Conservation (phyloP, 1,284 basidiomycete genomes). For the Trametes versicolor region DNA sequence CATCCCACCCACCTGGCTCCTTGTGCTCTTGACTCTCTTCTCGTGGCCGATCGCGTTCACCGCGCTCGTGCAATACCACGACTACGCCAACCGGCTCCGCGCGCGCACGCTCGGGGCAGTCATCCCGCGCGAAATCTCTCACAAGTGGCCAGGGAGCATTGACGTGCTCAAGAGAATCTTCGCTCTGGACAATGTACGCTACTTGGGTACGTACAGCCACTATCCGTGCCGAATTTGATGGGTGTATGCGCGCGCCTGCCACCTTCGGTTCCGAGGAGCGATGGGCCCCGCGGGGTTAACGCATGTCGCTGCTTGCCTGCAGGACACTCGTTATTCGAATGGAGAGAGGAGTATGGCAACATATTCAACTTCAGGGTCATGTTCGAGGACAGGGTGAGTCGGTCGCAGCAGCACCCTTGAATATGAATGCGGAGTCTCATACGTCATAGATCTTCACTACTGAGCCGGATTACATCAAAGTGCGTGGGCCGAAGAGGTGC, state of each 20-base stretch:
- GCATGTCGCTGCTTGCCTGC: neutral
- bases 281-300: too few species aligned
- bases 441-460: conserved; percentile 40
- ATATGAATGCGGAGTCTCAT: neutral
- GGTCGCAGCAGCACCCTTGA: neutral
- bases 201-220: conserved; percentile 31
- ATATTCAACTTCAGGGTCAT: conserved; percentile 36
- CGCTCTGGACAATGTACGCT: conserved; percentile 19
- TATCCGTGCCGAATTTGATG: neutral
- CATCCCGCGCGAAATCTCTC: conserved; percentile 31
- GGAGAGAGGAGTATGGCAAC: conserved; percentile 34
- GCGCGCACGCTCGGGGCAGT: conserved; percentile 37
- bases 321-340: conserved; percentile 33
- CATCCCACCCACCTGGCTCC: conserved; percentile 16
- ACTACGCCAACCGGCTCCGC: conserved; percentile 24
- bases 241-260: neutral
- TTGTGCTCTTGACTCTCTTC: conserved; percentile 20
- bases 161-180: conserved; percentile 33
- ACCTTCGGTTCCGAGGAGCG: neutral
- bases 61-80: conserved; percentile 20
- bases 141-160: conserved; percentile 35
- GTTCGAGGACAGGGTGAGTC: conserved; percentile 38
- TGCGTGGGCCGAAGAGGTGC: conserved; percentile 3
- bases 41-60: conserved; percentile 29
- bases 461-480: conserved; percentile 46